A percentile compares a stretch with the other conserved stretches of the same genome.
Conservation (phyloP, 345 rosid genomes). For the Sonneratia alba region DNA sequence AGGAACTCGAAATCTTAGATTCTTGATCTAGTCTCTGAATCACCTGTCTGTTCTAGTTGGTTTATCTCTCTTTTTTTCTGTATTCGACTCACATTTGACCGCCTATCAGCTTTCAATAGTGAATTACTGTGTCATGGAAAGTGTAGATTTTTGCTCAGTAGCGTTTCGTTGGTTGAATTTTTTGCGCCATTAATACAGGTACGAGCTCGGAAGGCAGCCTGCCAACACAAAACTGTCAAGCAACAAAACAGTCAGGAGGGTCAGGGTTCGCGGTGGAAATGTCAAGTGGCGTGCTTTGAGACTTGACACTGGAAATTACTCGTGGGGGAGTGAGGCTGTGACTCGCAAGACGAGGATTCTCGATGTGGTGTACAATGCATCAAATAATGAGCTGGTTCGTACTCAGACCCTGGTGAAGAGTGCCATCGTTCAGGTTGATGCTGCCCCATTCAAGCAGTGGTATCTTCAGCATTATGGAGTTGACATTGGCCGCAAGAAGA, state of each 20-base stretch:
- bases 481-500: conserved; percentile 78
- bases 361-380: conserved; percentile 81
- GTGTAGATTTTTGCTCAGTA: no score
- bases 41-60: neutral
- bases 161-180: no score
- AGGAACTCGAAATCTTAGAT: neutral
- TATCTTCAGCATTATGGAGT: conserved; percentile 58
- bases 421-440: conserved; percentile 63
- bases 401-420: conserved; percentile 74
- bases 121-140: no score
- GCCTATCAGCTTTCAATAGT: no score
- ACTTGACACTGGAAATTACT: conserved; percentile 76
- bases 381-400: conserved; percentile 80
- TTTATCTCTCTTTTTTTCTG: neutral
- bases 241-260: conserved; percentile 80
- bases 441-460: conserved; percentile 71
- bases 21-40: neutral
- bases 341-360: conserved; percentile 77
- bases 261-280: conserved; percentile 74
- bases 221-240: conserved; percentile 75
- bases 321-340: conserved; percentile 86
- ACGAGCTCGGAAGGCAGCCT: conserved; percentile 82
- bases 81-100: neutral
- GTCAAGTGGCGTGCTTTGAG: conserved; percentile 90
- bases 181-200: conserved; percentile 32